Evolutionary conservation across 2,329 filamentous ascomycete genomes (phyloP), one percentile per base, ranked within the genome.

Genomic region (Phyllosticta paracitricarpa): DNA sequence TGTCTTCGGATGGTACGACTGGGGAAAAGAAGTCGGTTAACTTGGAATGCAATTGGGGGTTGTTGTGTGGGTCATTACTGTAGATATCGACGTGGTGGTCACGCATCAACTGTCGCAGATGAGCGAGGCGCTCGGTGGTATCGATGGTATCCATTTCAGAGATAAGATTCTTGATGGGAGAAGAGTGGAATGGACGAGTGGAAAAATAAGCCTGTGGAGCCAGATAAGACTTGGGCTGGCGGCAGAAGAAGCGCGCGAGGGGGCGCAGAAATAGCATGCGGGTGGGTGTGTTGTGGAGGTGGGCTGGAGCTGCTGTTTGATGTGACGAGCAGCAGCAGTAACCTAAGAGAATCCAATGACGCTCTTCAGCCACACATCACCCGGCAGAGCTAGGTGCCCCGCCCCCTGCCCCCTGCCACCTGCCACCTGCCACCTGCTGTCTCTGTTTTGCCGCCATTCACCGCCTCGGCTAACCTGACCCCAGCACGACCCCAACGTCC

Each of bases 1-100:
- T 93, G 74, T 99, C 94, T 82, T 97, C 94, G 35, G 93, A 97
- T 0, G 94, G 94, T 6, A 97, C 84, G 71, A 99, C 93, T 97
- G 72, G 53, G 12, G 6, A 48, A 58, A 56, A 7, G 67, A 67
- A 67, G 69, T 79, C 67, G 81, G 77, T 68, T 65, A 66, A 65
- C 64, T 63, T 57, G 24, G 53, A 79, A 74, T 55, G 19, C 35
- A 57, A 51, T 52, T 56, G 48, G 26, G 10, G 55, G 30, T 33
- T 22, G 14, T 28, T 54, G 22, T 12, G 33, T 4, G 55, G 30
- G 5, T 52, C 52, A n/a, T n/a, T 86, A 97, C 93, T 88, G 79
- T 99, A 99, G 63, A 97, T 82, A 75, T 97, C 91, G 66, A 99
- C 82, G 66, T 90, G 87, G 70, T 88, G 82, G 75, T 92, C 82